Evolutionary conservation across 2,329 filamentous ascomycete species (phyloP).

Genomic region (Paraconiothyrium sp.): DNA sequence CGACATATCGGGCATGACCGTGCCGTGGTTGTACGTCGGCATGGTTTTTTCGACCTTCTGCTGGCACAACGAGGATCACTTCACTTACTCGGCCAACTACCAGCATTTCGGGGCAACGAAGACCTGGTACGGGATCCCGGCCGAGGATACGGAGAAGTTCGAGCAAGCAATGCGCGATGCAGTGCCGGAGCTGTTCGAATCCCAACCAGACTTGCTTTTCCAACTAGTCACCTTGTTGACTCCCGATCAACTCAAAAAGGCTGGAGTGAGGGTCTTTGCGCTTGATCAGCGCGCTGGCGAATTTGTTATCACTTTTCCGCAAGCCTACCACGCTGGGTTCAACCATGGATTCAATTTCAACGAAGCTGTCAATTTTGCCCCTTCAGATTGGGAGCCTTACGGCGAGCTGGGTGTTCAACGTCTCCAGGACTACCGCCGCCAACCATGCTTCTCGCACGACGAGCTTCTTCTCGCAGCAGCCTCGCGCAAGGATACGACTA

Average conservation of each 20-base stretch:
- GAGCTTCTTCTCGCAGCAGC: slow-evolving; percentile 92
- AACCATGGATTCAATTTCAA: slow-evolving; percentile 99
- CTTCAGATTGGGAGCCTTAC: slow-evolving; percentile 92
- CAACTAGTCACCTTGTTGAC: slow-evolving; percentile 96
- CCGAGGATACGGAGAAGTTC: slow-evolving; percentile 91
- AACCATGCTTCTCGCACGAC: slow-evolving; percentile 97
- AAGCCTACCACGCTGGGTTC: slow-evolving; percentile 97
- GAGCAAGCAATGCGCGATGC: slow-evolving; percentile 95
- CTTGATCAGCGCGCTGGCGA: slow-evolving; percentile 96
- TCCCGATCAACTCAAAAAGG: slow-evolving; percentile 90
- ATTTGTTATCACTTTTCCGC: slow-evolving; percentile 95
- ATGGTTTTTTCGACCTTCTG: slow-evolving; percentile 99
- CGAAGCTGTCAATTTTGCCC: slow-evolving; percentile 97
- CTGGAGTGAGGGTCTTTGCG: slow-evolving; percentile 91
- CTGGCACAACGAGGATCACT: slow-evolving; percentile 99
- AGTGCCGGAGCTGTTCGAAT: slow-evolving; percentile 95
- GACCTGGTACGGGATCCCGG: slow-evolving; percentile 98
- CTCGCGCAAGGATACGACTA: slow-evolving; percentile 75
- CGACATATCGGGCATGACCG: slow-evolving; percentile 98
- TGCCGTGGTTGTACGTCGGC: slow-evolving; percentile 98
- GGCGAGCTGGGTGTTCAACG: slow-evolving; percentile 87
- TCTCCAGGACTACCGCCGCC: slow-evolving; percentile 84
- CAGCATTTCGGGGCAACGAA: slow-evolving; percentile 98
- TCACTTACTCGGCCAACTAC: slow-evolving; percentile 97
- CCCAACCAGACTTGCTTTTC: slow-evolving; percentile 94